Base-by-base conservation (phyloP, 441 rosid genomes). In the Populus tomentosa region DNA sequence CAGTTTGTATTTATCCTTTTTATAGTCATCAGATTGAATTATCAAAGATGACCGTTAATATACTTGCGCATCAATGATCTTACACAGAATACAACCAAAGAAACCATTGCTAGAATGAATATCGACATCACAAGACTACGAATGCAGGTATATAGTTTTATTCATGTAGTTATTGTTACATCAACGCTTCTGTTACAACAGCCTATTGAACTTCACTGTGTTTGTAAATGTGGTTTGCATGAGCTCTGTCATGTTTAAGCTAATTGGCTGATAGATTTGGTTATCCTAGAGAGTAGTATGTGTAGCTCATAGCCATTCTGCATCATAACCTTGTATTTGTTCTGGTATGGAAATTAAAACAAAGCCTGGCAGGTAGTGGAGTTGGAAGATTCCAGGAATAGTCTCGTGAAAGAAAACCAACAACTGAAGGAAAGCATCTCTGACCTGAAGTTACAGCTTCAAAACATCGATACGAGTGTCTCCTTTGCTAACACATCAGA, bases 351-450 rank as follows among this genome's bases (percentile, higher is more conserved):
- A 84, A 80, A 90, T 89, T 88, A 85, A 87, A 88, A 88, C 92
- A 85, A 93, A 91, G 97, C 85, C 87, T 91, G 90, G 91, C 98
- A 95, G 99, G 98, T 94, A 83, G 87, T 74, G 76, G 95, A 89
- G 84, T 84, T 92, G 89, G 98, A 95, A 85, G 92, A 90, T 71
- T 90, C 84, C 75, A 89, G 83, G 83, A 92, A 76, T 78, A 77
- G 73, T 75, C 89, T 87, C 77, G 67, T 80, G 38, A 86, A 85
- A 82, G 95, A 91, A 84, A 90, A 89, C 77, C 86, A 79, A 79
- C 84, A 84, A 71, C 85, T 91, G 73, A 59, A 18, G 70, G 88
- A 82, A 76, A 82, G 77, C 82, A 82, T 83, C 71, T 83, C 88
- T 78, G 80, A 73, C 79, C 84, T 88, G 84, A 86, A 74, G 76